Conservation (phyloP, 257 asterid species). For the Solanum stenotomum region DNA sequence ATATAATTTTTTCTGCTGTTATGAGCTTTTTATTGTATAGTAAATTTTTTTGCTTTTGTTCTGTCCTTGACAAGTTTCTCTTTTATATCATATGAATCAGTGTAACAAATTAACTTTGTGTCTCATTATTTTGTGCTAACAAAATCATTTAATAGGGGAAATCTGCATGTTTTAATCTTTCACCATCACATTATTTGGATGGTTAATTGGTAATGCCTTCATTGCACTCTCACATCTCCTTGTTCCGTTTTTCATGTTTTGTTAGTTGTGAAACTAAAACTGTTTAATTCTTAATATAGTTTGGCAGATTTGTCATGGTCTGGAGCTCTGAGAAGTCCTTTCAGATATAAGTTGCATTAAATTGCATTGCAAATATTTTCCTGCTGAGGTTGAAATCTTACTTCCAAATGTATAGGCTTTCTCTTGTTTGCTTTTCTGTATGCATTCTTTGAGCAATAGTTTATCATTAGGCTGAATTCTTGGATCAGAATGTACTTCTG, state of each 20-base stretch:
- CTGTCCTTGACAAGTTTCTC: not conserved
- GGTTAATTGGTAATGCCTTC: not conserved
- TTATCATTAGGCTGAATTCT: not conserved
- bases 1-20: not conserved
- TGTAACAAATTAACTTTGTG: not conserved
- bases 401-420: not conserved
- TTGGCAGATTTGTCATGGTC: not conserved
- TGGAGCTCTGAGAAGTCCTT: not conserved
- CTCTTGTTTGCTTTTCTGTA: not conserved
- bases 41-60: not conserved
- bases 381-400: not conserved
- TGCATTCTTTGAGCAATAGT: not conserved
- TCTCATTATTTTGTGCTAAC: not conserved
- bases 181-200: not conserved
- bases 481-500: not conserved
- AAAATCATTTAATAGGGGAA: not conserved
- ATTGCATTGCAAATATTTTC: not conserved
- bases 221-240: not conserved
- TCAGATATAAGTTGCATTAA: not conserved
- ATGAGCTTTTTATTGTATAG: not conserved
- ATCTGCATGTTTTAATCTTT: not conserved
- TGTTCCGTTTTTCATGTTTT: not conserved
- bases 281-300: not conserved
- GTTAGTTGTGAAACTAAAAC: not conserved
- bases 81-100: not conserved